Base-by-base conservation (phyloP, 208 protist genomes). In the Trypanosoma lewisi region DNA sequence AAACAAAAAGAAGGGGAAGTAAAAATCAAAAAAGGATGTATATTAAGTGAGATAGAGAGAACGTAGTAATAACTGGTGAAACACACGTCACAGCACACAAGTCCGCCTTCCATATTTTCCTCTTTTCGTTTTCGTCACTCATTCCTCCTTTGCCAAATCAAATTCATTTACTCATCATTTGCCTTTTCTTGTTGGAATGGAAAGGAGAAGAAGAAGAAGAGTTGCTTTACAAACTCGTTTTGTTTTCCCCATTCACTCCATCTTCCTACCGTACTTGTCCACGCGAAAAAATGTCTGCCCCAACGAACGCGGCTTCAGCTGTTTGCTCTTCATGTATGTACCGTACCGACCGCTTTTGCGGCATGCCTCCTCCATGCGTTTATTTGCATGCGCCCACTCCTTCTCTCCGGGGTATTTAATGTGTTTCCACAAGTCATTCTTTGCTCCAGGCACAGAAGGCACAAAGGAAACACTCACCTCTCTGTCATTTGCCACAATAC, bases 241-340 rank as follows among this genome's bases (percentile, higher is more conserved):
- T 30, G 31, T 39, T 58, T 36, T 23, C 4, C 1, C 21, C 19
- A 1, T 17, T 72, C 80, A 94, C 11, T 85, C 82, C 2, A 93
- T 78, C 30, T 85, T 87, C 21, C 87, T 78, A 12, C 90, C 90
- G 62, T 92, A 96, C 75, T 94, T 94, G 56, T 96, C 90, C 11
- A 89, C 83, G 47, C 90, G 84, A 68, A 84, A 93, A 25, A 77
- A 63, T 5, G 81, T 82, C 12, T 81, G 56, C 2, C 90, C 90
- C 17, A 93, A 59, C 47, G 82, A 87, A 23, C 90, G 85, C 44
- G 77, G 73, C 69, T 93, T 93, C 36, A 93, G 68, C 41, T 61
- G 54, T 52, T 57, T 73, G 16, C 72, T 66, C 59, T 91, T 91
- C 23, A 79, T 41, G 62, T 94, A 96, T 2, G 90, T 93, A 6